Evolutionary conservation across 129 eudicot species (phyloP), one percentile per base, ranked within the genome.

Genomic region (Pseudognaphalium luteoalbum): DNA sequence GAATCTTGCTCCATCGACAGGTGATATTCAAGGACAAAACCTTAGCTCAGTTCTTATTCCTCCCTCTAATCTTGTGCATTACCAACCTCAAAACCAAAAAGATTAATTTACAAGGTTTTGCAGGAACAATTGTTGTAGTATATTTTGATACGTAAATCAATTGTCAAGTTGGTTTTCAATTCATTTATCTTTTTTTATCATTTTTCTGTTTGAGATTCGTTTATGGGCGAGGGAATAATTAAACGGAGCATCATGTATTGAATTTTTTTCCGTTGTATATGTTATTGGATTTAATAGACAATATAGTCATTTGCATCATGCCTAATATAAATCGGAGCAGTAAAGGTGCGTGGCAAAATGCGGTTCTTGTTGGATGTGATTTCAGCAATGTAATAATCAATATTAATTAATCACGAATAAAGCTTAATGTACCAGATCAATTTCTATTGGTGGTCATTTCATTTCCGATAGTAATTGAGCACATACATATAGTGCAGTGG

Each of bases 1-100:
- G 17, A 69, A 63, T 69, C 29, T 37, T 41, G 80, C 51, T 83
- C 68, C 80, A 32, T 29, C 73, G 8, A 80, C 82, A 37, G 80
- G 74, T 66, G 81, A 72, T 58, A 29, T 77, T 76, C 60, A 80
- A 34, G 82, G 41, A 39, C 82, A 71, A 81, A 77, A 77, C 58
- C 68, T 66, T 66, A 76, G 70, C 70, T 71, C 77, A 7, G 5
- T 37, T 54, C 17, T 25, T 19, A 12, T 57, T 51, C 81, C 84
- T 39, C 63, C 75, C 41, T 30, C 74, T 44, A 80, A 76, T 72
- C 34, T 67, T 74, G 4, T 72, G 75, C 78, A 72, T 66, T 82
- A 71, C 41, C 76, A 80, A 22, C 22, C 87, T 51, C 80, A 60
- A 75, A 52, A 80, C 63, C 84, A 25, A 65, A 70, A 73, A 58